Evolutionary conservation across 1,139 yeast species (phyloP).

Genomic region (Kurtzmaniella natalensis): DNA sequence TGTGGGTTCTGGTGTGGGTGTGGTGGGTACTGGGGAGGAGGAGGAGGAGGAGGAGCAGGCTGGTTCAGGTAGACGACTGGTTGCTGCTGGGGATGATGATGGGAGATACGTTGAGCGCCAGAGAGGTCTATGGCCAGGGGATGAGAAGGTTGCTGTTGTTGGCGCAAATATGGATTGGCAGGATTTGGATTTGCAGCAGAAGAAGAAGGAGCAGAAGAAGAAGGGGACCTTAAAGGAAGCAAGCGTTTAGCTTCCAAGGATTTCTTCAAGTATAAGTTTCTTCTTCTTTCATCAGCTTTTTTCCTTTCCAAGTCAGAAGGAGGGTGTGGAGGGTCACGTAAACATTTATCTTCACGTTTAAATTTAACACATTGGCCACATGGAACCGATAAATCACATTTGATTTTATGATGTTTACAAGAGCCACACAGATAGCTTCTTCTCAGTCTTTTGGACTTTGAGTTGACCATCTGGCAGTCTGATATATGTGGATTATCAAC

Average conservation of each 20-base stretch:
- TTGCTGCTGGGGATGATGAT: too few relatives aligned
- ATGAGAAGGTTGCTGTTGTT: too few relatives aligned
- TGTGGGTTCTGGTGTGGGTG: background rate
- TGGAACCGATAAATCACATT: constrained; percentile 48
- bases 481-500: too few relatives aligned
- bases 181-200: background rate
- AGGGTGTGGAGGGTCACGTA: constrained; percentile 42
- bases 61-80: too few relatives aligned
- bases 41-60: constrained; percentile 1
- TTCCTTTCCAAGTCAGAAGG: constrained; percentile 30
- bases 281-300: constrained; percentile 19
- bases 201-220: background rate
- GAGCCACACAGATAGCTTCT: constrained; percentile 57
- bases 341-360: constrained; percentile 36
- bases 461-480: too few relatives aligned
- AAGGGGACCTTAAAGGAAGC: too few relatives aligned
- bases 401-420: constrained; percentile 48
- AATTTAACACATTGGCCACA: constrained; percentile 47
- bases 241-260: too few relatives aligned
- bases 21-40: background rate
- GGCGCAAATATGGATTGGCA: too few relatives aligned
- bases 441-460: constrained; percentile 28
- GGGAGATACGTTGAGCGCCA: too few relatives aligned
- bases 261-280: constrained; percentile 8
- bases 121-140: too few relatives aligned